Conservation (phyloP, 257 asterid species). For the Penstemon davidsonii region DNA sequence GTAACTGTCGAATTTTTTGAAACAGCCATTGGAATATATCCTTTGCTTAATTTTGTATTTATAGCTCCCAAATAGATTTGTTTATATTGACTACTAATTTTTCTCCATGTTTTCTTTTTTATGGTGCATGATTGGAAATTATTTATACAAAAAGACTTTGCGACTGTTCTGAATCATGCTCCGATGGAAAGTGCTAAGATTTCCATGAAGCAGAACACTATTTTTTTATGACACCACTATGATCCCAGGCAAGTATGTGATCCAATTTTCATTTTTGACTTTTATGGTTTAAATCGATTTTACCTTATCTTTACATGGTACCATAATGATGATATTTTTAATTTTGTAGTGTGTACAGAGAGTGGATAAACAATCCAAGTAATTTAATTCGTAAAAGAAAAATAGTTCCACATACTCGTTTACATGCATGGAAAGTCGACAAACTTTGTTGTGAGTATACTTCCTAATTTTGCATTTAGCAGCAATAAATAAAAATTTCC, state of each 20-base stretch:
- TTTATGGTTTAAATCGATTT: neutral
- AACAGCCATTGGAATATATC: too few species aligned
- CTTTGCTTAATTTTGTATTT: too few species aligned
- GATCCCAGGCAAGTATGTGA: constrained; percentile 55
- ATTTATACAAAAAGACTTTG: constrained; percentile 37
- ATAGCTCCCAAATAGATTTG: too few species aligned
- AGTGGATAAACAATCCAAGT: constrained; percentile 48
- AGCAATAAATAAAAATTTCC: constrained; percentile 16
- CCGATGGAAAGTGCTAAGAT: constrained; percentile 49
- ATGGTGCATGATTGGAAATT: neutral
- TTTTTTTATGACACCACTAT: constrained; percentile 43
- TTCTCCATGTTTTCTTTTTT: too few species aligned
- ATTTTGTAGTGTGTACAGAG: constrained; percentile 43
- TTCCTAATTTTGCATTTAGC: constrained; percentile 2
- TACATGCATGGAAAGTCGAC: constrained; percentile 52
- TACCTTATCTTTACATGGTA: neutral
- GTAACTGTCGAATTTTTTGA: too few species aligned
- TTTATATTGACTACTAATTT: too few species aligned
- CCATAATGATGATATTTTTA: neutral
- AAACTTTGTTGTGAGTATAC: constrained; percentile 44
- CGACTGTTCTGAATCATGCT: constrained; percentile 68
- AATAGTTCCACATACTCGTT: constrained; percentile 43
- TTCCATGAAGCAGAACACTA: constrained; percentile 56
- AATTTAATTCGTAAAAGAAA: constrained; percentile 51
- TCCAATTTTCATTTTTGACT: neutral